Evolutionary conservation across 2,329 filamentous ascomycete genomes (phyloP).

Genomic region (Colletotrichum noveboracense): DNA sequence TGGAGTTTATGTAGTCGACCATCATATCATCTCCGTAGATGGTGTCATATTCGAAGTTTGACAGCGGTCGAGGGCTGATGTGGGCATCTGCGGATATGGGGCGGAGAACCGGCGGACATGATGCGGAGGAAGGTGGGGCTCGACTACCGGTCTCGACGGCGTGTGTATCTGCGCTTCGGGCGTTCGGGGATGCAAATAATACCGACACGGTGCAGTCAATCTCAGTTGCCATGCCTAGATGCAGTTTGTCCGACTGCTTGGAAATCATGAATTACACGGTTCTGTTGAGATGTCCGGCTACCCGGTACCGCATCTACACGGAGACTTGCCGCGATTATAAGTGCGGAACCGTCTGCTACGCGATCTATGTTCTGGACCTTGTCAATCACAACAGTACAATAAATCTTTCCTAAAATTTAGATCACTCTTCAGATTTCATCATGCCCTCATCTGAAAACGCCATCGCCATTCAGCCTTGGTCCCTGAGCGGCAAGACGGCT

Average conservation of each 20-base stretch:
- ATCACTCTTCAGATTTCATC: background rate
- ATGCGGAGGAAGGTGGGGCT: background rate
- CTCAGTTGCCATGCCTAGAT: background rate
- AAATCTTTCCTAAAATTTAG: background rate
- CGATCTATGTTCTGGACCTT: background rate
- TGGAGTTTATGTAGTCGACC: background rate
- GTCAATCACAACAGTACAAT: background rate
- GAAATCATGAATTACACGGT: background rate
- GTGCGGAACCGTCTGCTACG: background rate
- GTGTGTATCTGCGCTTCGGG: background rate
- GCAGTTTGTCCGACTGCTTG: background rate
- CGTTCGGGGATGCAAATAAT: background rate
- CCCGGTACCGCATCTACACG: background rate
- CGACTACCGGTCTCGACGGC: background rate
- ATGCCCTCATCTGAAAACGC: background rate
- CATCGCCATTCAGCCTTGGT: background rate
- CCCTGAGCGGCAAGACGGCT: background rate
- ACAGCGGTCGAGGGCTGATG: background rate
- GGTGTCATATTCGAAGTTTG: background rate
- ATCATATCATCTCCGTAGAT: background rate
- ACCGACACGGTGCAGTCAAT: background rate
- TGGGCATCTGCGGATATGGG: background rate
- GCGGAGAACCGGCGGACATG: background rate
- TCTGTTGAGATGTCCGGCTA: background rate
- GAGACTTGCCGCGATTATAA: background rate